Percentiles rank a stretch among this genome's conserved stretches.
Conservation (phyloP, 2,329 filamentous ascomycete species). For the Fusarium nelsonii region DNA sequence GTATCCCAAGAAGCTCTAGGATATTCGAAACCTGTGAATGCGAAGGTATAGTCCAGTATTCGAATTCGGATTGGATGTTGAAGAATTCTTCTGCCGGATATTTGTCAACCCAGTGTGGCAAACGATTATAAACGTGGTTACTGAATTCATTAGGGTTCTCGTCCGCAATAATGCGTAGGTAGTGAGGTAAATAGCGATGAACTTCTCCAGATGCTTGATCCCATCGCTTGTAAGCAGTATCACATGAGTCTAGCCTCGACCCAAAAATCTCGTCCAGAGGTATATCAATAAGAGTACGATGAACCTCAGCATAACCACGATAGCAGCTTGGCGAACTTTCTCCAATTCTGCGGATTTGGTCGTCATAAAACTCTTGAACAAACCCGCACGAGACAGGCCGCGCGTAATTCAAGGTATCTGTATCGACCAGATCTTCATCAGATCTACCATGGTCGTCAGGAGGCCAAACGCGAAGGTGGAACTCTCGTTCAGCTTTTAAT, state of each 20-base stretch:
- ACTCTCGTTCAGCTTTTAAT: neutral
- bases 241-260: neutral
- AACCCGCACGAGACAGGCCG: neutral
- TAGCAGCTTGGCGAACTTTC: rapidly evolving
- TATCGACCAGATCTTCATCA: rapidly evolving
- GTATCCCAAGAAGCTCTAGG: neutral
- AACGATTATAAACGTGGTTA: rapidly evolving
- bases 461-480: neutral
- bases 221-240: neutral
- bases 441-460: neutral
- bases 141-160: neutral
- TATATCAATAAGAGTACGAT: neutral
- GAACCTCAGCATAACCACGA: neutral
- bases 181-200: neutral
- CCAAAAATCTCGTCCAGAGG: neutral
- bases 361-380: neutral
- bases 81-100: neutral
- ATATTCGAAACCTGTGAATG: rapidly evolving
- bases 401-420: neutral
- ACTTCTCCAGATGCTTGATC: neutral
- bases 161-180: neutral
- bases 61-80: neutral
- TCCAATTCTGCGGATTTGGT: neutral
- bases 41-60: neutral
- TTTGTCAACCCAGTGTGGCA: neutral